phyloP scores from a whole-genome alignment of 2,329 filamentous ascomycete genomes.

The Phialophora macrospora region DNA sequence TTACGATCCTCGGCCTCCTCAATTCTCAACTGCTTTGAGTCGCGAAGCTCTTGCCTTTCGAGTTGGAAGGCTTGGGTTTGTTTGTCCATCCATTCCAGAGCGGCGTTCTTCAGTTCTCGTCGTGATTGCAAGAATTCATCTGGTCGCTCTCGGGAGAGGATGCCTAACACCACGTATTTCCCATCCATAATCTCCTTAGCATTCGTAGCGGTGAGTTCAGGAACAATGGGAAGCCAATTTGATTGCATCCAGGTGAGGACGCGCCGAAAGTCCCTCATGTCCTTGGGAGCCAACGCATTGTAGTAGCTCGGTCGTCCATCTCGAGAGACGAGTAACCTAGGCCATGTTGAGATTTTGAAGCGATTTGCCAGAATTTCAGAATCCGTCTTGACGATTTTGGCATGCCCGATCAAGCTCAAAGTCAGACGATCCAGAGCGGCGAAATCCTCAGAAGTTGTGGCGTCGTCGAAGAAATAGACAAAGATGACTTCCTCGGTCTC shows the following conservation, averaged over 20 bases:
- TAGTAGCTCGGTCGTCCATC: conserved; percentile 92
- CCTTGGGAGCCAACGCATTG: conserved; percentile 79
- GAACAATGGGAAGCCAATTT: conserved; percentile 94
- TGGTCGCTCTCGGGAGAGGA: conserved; percentile 78
- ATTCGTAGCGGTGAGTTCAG: conserved; percentile 88
- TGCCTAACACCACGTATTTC: conserved; percentile 90
- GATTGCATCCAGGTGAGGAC: conserved; percentile 92
- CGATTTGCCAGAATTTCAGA: conserved; percentile 75
- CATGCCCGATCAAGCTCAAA: conserved; percentile 86
- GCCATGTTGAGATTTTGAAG: conserved; percentile 97
- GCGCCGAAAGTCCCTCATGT: conserved; percentile 85
- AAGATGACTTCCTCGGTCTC: conserved; percentile 95
- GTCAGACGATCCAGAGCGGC: conserved; percentile 82
- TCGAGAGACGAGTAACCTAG: conserved; percentile 84
- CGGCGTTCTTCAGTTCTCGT: conserved; percentile 92
- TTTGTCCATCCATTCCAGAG: conserved; percentile 97
- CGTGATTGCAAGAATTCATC: conserved; percentile 79
- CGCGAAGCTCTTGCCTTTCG: conserved; percentile 88
- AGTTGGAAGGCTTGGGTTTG: conserved; percentile 89
- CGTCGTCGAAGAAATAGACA: conserved; percentile 95
- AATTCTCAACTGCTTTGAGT: conserved; percentile 91
- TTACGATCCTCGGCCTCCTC: conserved; percentile 94
- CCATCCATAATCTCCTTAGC: conserved; percentile 93
- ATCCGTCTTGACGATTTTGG: conserved; percentile 88
- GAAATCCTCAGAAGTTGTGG: conserved; percentile 92